phyloP scores from a whole-genome alignment of 2,329 filamentous ascomycete species.

The Zasmidium cellare region DNA sequence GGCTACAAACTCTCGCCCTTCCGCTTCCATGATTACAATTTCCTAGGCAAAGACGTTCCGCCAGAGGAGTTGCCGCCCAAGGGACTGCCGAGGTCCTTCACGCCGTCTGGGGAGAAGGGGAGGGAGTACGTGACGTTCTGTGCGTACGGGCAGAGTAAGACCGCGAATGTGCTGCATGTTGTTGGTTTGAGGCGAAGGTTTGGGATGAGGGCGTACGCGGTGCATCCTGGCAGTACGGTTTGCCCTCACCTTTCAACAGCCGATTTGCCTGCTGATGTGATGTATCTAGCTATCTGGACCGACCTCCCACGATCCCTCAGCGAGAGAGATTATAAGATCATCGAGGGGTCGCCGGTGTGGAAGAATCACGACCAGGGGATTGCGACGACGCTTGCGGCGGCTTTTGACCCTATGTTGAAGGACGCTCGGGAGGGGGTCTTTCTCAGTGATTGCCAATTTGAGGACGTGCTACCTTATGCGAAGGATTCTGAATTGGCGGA shows the following conservation, averaged over 20 bases:
- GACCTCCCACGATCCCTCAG: slow-evolving; percentile 11
- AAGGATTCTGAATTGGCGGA: slow-evolving; percentile 39
- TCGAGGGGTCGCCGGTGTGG: slow-evolving; percentile 28
- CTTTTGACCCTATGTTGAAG: slow-evolving; percentile 43
- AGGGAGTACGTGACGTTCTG: slow-evolving; percentile 39
- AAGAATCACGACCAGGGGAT: slow-evolving; percentile 46
- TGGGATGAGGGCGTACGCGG: slow-evolving; percentile 36
- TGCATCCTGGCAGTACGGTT: slow-evolving; percentile 41
- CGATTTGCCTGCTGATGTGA: not conserved
- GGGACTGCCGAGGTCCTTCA: slow-evolving; percentile 9
- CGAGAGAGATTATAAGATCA: not conserved
- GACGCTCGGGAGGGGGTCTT: slow-evolving; percentile 24
- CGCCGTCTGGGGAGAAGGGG: slow-evolving; percentile 10
- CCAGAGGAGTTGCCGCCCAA: slow-evolving; percentile 17
- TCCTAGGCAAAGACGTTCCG: slow-evolving; percentile 26
- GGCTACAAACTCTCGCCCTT: slow-evolving; percentile 32
- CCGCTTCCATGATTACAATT: slow-evolving; percentile 38
- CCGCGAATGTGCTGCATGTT: slow-evolving; percentile 47
- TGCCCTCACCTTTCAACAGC: not conserved
- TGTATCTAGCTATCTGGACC: slow-evolving; percentile 13
- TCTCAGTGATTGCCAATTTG: slow-evolving; percentile 38
- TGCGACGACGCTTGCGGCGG: slow-evolving; percentile 45
- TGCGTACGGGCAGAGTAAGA: slow-evolving; percentile 49
- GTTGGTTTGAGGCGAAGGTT: slow-evolving; percentile 38
- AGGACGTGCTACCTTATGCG: slow-evolving; percentile 35